Base-by-base conservation (phyloP, 371 early-diverging fungal genomes). In the Mucor sp. region DNA sequence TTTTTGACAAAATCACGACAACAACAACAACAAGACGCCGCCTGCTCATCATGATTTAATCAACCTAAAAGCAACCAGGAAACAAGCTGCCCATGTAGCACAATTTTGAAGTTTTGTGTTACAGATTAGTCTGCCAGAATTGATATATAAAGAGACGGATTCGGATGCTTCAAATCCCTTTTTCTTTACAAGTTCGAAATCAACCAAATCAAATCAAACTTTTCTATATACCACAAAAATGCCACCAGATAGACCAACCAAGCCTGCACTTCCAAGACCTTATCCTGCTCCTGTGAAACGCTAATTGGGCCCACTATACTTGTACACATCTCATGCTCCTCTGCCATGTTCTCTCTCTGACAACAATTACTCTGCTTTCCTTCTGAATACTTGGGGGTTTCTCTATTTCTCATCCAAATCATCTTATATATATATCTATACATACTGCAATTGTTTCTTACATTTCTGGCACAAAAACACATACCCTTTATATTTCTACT, bases 171-270 rank as follows among this genome's bases (percentile, higher is more conserved):
- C 53, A 53, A 25, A 4, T 27, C 27, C 53, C 25, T 53, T 53
- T 14, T 53, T 53, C 27, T 53, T 25, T 53, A 23, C 53, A 27
- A 53, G 50, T 50, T 50, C 23, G 21, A 50, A 8, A 21, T 0
- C 53, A 53, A 23, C 14, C 53, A 53, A 53, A 53, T 25, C 53
- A 53, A 53, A 23, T 14, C n/a, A n/a, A n/a, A n/a, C 6, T 53
- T 48, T 27, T 25, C 5, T 27, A 53, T 27, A 53, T 41, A 41
- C 41, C 41, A 41, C 14, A 41, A 69, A 57, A 71, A 71, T 71
- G 72, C 72, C 72, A 47, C 72, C 72, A 64, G 72, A 71, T 43
- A 69, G 72, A 63, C 72, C 72, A 55, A 60, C 60, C 12, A 68
- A 63, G 15, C 68, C 71, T 35, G 60, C 71, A 55, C 64, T 64